phyloP scores from a whole-genome alignment of 2,329 filamentous ascomycete genomes.

The Diaporthe destruens region DNA sequence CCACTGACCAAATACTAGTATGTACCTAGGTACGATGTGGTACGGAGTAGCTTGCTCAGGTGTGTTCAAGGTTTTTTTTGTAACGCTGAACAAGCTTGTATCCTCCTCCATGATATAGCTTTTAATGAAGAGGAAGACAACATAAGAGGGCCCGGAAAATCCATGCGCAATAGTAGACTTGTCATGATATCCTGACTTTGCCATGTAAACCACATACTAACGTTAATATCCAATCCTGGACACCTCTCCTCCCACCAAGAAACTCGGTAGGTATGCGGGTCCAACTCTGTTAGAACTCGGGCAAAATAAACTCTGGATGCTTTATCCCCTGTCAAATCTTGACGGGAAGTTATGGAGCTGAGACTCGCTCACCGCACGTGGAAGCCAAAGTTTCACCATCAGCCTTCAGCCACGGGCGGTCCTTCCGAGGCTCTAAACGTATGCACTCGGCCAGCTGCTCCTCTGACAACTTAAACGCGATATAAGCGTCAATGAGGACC shows the following conservation, averaged over 20 bases:
- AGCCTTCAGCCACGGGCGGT: not conserved
- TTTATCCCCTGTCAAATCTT: not conserved
- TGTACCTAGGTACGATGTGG: no score
- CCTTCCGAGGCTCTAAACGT: slow-evolving; percentile 7
- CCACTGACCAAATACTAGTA: no score
- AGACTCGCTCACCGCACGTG: not conserved
- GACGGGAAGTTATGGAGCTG: not conserved
- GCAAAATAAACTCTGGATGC: not conserved
- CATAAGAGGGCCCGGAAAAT: not conserved
- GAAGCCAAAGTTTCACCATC: not conserved
- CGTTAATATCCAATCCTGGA: rapidly evolving
- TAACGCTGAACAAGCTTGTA: not conserved
- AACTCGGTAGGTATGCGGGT: not conserved
- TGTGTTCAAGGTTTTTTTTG: not conserved
- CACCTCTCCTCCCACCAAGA: not conserved
- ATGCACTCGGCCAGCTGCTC: slow-evolving; percentile 33
- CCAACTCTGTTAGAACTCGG: no score
- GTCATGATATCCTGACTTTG: not conserved
- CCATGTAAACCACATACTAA: not conserved
- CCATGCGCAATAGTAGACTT: no score
- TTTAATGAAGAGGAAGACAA: not conserved
- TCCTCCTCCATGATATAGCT: no score
- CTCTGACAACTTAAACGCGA: slow-evolving; percentile 35
- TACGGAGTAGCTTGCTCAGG: not conserved
- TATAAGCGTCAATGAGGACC: slow-evolving; percentile 36